Evolutionary conservation across 129 eudicot species (phyloP).

Genomic region (Tagetes erecta): DNA sequence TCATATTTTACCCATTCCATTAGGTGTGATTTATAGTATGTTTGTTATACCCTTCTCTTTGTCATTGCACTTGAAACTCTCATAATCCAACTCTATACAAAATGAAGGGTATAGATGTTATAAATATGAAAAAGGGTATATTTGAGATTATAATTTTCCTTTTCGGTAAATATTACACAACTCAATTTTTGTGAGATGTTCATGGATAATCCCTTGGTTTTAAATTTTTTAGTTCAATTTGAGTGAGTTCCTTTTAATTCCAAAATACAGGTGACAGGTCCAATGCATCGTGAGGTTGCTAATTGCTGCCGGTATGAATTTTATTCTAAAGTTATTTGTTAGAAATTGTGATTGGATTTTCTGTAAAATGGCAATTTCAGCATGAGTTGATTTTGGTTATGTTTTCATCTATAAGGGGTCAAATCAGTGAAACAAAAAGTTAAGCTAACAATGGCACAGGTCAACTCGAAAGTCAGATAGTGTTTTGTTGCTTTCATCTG

Average conservation of each 20-base stretch:
- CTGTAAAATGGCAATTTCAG: neutral
- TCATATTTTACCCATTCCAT: neutral
- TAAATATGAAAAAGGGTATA: neutral
- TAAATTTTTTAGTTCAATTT: neutral
- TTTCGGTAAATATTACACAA: neutral
- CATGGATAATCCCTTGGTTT: neutral
- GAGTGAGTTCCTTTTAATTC: neutral
- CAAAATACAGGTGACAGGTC: conserved; percentile 86
- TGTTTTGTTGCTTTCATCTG: neutral
- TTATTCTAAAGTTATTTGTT: neutral
- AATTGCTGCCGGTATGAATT: conserved; percentile 81
- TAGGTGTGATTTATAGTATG: neutral
- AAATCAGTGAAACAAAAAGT: neutral
- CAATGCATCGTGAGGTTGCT: conserved; percentile 98
- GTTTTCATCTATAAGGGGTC: neutral
- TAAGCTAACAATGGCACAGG: neutral
- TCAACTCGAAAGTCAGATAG: neutral
- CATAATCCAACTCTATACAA: neutral
- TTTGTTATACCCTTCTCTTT: neutral
- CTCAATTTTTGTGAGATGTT: neutral
- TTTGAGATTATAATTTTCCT: neutral
- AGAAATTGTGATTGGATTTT: neutral
- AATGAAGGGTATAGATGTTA: neutral
- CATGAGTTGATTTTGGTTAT: neutral
- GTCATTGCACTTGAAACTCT: neutral